Evolutionary conservation across 2,329 filamentous ascomycete species (phyloP).

Genomic region (Epicoccum nigrum): DNA sequence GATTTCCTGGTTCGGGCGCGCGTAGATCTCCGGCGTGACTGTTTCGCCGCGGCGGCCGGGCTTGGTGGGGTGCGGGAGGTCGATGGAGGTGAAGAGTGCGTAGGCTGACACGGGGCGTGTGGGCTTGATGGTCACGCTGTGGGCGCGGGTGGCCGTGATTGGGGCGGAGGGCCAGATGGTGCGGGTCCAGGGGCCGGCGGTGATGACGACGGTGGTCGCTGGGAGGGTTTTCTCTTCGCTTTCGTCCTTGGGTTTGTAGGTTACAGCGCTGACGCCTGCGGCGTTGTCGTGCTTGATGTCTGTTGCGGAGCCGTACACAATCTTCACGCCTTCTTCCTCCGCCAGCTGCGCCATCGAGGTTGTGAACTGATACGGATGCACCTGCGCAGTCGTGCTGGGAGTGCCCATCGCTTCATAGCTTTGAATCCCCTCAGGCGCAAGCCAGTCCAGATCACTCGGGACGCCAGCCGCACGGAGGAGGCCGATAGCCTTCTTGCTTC

Average conservation of each 20-base stretch:
- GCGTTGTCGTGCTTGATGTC: constrained; percentile 62
- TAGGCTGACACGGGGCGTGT: constrained; percentile 69
- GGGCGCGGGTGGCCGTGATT: constrained; percentile 65
- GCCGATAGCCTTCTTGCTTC: constrained; percentile 56
- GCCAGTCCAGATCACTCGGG: constrained; percentile 83
- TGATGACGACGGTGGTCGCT: constrained; percentile 64
- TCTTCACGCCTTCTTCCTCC: constrained; percentile 60
- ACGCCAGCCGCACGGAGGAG: constrained; percentile 65
- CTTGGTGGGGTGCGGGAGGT: constrained; percentile 64
- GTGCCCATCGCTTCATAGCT: constrained; percentile 85
- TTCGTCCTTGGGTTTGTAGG: constrained; percentile 61
- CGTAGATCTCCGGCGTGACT: constrained; percentile 91
- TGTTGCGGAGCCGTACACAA: constrained; percentile 73
- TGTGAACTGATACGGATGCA: constrained; percentile 91
- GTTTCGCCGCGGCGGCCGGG: constrained; percentile 47
- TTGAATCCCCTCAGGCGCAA: constrained; percentile 69
- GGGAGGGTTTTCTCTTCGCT: constrained; percentile 51
- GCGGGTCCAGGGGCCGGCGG: constrained; percentile 68
- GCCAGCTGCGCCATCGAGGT: constrained; percentile 81
- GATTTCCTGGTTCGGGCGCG: constrained; percentile 83
- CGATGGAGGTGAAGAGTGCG: constrained; percentile 86
- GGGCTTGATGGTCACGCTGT: constrained; percentile 67
- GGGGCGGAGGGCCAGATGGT: constrained; percentile 60
- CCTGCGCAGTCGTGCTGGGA: constrained; percentile 82
- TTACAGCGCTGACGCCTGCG: constrained; percentile 68